Base-by-base conservation (phyloP, 306 rosid genomes). In the Cicer yamashitae region DNA sequence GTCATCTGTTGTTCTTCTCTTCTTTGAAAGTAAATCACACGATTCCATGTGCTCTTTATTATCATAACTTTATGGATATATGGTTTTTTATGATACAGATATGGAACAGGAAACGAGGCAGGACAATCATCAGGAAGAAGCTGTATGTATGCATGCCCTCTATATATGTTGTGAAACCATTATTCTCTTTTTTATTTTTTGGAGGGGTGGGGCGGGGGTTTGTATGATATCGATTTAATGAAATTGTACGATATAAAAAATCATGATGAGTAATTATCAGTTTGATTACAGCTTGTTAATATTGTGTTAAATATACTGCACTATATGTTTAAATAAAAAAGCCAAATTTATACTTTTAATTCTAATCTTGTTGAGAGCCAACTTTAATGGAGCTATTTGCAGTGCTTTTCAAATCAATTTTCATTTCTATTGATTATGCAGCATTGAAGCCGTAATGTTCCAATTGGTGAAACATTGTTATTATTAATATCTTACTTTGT, bases 121-220 rank as follows among this genome's bases (percentile, higher is more conserved):
- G 44, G 67, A 68, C 60, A 82, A 37, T 80, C 79, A n/a, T 57
- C 78, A 82, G 38, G 90, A 82, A 75, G 86, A 79, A 45, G 77
- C 77, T 70, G 98, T 93, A 86, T 88, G 97, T 86, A 40, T 64
- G 43, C 77, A 43, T 71, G 53, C 77, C 64, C 57, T 61, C 62
- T 58, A 53, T 38, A 7, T 82, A 7, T 82, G 54, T 61, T 76
- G 22, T 60, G 51, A 73, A 51, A 15, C 63, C 61, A 38, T 43
- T 50, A 67, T 56, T 53, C 17, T 20, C 15, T 11, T 30, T 56
- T 8, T 72, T 71, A 1, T 34, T 8, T 7, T 71, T 12, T 11
- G 68, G 62, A 37, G 11, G 22, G 22, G 41, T 46, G 46, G 22
- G 25, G 64, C 5, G 7, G 60, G 22, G 6, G 1, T 34, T 69